Percentiles rank a stretch among this genome's conserved stretches.
phyloP scores from a whole-genome alignment of 2,329 filamentous ascomycete genomes.

The Metarhizium anisopliae region DNA sequence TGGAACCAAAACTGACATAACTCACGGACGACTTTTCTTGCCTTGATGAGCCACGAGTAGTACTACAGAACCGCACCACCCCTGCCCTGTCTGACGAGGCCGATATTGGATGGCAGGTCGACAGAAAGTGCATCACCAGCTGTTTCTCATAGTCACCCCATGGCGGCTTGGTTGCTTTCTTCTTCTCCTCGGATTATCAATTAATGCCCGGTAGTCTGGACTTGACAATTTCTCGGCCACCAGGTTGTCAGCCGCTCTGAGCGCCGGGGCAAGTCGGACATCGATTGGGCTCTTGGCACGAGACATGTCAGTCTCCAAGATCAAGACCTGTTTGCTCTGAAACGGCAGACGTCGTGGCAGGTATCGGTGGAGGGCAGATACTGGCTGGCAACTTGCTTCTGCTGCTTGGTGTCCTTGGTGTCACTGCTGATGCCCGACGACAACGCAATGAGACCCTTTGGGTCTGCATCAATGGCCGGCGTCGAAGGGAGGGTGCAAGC shows the following conservation, averaged over 20 bases:
- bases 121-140: background rate
- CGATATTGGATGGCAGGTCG: background rate
- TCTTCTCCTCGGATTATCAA: background rate
- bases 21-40: background rate
- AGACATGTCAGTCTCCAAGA: background rate
- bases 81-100: background rate
- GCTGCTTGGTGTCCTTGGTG: background rate
- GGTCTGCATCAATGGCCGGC: constrained; percentile 4
- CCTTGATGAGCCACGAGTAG: background rate
- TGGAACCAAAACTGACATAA: constrained; percentile 4
- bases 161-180: background rate
- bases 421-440: constrained; percentile 19
- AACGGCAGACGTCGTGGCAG: background rate
- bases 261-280: constrained; percentile 17
- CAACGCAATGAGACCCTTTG: constrained; percentile 1
- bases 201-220: background rate
- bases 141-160: background rate
- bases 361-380: background rate
- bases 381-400: constrained; percentile 1
- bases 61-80: background rate
- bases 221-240: background rate
- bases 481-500: constrained; percentile 7
- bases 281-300: constrained; percentile 17
- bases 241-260: background rate
- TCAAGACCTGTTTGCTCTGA: background rate